Evolutionary conservation across 2,329 filamentous ascomycete genomes (phyloP).

Genomic region (Rutstroemia sp.): DNA sequence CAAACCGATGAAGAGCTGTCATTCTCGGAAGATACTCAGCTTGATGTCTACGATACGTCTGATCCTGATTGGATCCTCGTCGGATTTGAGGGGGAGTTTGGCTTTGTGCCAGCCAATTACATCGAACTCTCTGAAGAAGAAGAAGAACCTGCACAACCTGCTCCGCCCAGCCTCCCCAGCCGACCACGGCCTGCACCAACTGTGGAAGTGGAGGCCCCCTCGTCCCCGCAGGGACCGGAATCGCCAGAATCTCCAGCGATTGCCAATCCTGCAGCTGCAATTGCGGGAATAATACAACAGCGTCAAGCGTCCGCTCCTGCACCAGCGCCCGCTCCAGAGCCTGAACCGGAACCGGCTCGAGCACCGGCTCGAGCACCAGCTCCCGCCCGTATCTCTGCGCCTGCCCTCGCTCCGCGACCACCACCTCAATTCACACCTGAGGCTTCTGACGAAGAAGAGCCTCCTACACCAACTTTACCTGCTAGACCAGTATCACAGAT

Average conservation of each 20-base stretch:
- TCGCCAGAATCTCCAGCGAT: conserved; percentile 12
- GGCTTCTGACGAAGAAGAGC: conserved; percentile 59
- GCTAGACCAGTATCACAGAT: conserved; percentile 40
- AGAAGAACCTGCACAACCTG: conserved; percentile 27
- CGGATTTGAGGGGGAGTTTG: conserved; percentile 75
- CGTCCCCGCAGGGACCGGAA: conserved; percentile 19
- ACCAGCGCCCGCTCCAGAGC: conserved; percentile 33
- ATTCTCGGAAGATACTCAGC: conserved; percentile 77
- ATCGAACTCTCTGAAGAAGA: conserved; percentile 58
- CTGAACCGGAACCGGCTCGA: too few relatives aligned
- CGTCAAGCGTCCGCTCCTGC: conserved; percentile 14
- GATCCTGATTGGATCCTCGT: conserved; percentile 97
- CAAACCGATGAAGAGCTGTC: conserved; percentile 98
- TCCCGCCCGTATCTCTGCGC: conserved; percentile 16
- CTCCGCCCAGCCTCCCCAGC: conserved; percentile 29
- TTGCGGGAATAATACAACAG: conserved; percentile 47
- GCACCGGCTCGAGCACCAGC: too few relatives aligned
- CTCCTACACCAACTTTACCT: conserved; percentile 53
- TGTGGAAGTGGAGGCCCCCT: conserved; percentile 21
- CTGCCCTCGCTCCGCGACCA: conserved; percentile 24
- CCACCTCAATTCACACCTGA: conserved; percentile 58
- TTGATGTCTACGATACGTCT: conserved; percentile 81
- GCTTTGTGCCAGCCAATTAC: conserved; percentile 94
- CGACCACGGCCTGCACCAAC: conserved; percentile 28
- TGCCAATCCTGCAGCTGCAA: conserved; percentile 33